Conservation (phyloP, 345 rosid genomes). For the Syzygium grande region DNA sequence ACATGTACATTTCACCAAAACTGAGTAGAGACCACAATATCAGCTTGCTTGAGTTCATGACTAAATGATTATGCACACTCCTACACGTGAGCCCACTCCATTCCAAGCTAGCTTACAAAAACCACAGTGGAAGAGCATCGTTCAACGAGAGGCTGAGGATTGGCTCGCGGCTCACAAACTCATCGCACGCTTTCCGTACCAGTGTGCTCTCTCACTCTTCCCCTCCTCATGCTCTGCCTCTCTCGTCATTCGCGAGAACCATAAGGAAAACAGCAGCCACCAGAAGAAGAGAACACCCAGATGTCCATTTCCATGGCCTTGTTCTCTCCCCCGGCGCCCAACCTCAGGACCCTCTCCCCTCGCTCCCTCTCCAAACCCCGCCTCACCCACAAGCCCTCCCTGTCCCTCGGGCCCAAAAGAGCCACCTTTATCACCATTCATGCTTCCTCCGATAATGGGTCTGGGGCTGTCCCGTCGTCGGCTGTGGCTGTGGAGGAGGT, state of each 20-base stretch:
- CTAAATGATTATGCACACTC: background rate
- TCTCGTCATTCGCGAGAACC: background rate
- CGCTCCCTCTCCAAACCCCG: conserved; percentile 19
- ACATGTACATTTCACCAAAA: background rate
- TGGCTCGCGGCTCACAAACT: background rate
- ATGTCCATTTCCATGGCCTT: conserved; percentile 58
- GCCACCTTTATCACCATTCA: conserved; percentile 18
- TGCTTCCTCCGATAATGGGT: conserved; percentile 42
- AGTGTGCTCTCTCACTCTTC: background rate
- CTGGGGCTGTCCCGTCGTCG: conserved; percentile 27
- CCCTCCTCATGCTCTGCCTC: background rate
- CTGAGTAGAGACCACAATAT: background rate
- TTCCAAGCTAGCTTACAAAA: background rate
- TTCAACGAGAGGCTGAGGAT: background rate
- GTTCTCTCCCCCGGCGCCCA: conserved; percentile 30
- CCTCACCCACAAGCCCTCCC: conserved; percentile 18
- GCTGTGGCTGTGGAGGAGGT: conserved; percentile 23
- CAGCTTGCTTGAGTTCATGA: background rate
- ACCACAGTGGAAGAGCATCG: background rate
- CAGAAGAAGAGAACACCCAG: background rate
- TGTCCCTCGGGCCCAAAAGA: conserved; percentile 23
- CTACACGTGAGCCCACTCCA: background rate
- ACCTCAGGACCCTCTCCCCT: conserved; percentile 16
- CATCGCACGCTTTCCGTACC: background rate
- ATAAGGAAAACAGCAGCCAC: background rate